phyloP scores from a whole-genome alignment of 139 green algal species.

The Limnomonas spitsbergensis region DNA sequence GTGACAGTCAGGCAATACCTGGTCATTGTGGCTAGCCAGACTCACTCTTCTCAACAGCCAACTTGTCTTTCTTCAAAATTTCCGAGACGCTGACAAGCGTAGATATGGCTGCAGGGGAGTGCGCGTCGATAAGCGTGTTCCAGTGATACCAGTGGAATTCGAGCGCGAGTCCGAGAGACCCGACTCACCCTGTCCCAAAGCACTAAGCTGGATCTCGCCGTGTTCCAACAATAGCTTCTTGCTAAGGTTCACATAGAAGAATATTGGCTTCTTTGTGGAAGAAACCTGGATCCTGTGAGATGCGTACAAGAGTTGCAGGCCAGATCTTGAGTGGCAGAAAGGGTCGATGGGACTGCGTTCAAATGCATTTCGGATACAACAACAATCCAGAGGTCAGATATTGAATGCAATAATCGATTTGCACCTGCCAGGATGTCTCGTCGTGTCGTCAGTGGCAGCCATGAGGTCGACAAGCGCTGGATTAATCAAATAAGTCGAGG shows the following conservation, averaged over 20 bases:
- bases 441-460: background rate
- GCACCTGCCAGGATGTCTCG: constrained; percentile 1
- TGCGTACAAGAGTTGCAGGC: background rate
- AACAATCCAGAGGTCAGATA: too few relatives aligned
- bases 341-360: background rate
- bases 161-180: too few relatives aligned
- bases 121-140: too few relatives aligned
- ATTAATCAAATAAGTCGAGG: too few relatives aligned
- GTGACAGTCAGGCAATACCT: too few relatives aligned
- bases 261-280: constrained; percentile 69
- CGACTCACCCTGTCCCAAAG: constrained; percentile 63
- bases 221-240: constrained; percentile 77
- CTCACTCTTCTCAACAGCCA: constrained; percentile 66
- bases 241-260: constrained; percentile 75
- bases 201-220: constrained; percentile 79
- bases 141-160: too few relatives aligned
- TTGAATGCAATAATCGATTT: too few relatives aligned
- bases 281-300: constrained; percentile 67
- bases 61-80: constrained; percentile 77
- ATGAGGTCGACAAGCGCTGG: too few relatives aligned
- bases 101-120: constrained; percentile 58
- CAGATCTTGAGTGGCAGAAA: background rate
- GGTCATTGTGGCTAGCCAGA: too few relatives aligned
- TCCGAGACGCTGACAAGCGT: constrained; percentile 83
- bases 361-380: too few relatives aligned